These are phyloP conservation scores for Quercus lobata DNA, from an alignment of 331 rosid species.

Conservation along the genomic window DNA sequence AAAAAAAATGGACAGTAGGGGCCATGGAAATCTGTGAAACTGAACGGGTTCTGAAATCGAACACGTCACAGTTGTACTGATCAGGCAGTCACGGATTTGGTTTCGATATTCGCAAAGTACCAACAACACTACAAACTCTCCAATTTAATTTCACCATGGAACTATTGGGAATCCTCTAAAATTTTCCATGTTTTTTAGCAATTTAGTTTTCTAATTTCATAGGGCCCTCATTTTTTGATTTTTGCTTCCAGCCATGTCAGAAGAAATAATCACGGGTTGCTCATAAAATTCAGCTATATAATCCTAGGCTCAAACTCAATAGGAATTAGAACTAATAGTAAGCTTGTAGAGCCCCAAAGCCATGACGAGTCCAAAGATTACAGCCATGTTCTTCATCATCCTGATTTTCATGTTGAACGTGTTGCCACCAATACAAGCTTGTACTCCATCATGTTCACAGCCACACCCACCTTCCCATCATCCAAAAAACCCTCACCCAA, in stretches of 20 bases:
- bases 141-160: slow-evolving; percentile 15
- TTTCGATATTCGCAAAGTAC: slow-evolving; percentile 40
- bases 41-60: slow-evolving; percentile 32
- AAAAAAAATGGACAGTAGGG: neutral
- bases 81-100: slow-evolving; percentile 52
- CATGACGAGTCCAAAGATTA: slow-evolving; percentile 54
- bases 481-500: slow-evolving; percentile 27
- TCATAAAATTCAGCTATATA: slow-evolving; percentile 12
- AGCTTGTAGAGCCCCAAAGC: neutral
- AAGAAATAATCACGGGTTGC: slow-evolving; percentile 26
- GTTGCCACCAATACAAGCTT: slow-evolving; percentile 52
- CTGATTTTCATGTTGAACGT: slow-evolving; percentile 39
- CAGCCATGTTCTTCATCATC: slow-evolving; percentile 46
- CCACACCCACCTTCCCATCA: slow-evolving; percentile 45
- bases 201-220: neutral
- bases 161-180: slow-evolving; percentile 5
- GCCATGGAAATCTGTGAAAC: slow-evolving; percentile 29
- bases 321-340: neutral
- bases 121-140: slow-evolving; percentile 41
- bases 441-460: slow-evolving; percentile 48
- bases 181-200: slow-evolving; percentile 8
- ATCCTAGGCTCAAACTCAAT: slow-evolving; percentile 12
- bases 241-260: neutral
- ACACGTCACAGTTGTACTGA: slow-evolving; percentile 54
- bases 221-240: neutral